phyloP scores from a whole-genome alignment of 805 yeast species.

The Yarrowia yakushimensis region DNA sequence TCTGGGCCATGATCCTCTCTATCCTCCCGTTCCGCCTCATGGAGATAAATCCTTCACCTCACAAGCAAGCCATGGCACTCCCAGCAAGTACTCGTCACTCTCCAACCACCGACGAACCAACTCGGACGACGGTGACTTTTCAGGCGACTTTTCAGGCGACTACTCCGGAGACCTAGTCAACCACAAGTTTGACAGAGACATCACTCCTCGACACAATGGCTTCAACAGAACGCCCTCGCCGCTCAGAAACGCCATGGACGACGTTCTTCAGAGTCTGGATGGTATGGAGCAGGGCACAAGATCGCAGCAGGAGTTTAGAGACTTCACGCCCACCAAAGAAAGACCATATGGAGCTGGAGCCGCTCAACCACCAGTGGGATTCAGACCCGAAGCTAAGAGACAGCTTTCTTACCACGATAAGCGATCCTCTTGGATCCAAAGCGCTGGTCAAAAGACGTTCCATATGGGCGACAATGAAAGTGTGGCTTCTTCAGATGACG shows the following conservation, averaged over 20 bases:
- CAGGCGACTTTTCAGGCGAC: not conserved
- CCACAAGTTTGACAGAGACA: not conserved
- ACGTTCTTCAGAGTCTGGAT: slow-evolving; percentile 36
- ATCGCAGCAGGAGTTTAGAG: not conserved
- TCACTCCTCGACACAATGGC: slow-evolving; percentile 24
- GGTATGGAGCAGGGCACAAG: slow-evolving; percentile 28
- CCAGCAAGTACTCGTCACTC: not conserved
- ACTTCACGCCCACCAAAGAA: slow-evolving; percentile 2
- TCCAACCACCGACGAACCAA: slow-evolving; percentile 2
- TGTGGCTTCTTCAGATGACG: not conserved
- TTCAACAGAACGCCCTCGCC: slow-evolving; percentile 36
- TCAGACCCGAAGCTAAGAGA: not conserved
- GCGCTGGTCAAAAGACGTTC: slow-evolving; percentile 18
- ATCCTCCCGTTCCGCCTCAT: slow-evolving; percentile 19
- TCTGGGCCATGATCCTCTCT: slow-evolving; percentile 2
- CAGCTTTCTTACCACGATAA: slow-evolving; percentile 24
- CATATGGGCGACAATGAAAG: slow-evolving; percentile 4
- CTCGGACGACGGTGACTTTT: slow-evolving; percentile 1
- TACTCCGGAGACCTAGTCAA: slow-evolving; percentile 4
- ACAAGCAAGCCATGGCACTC: not conserved
- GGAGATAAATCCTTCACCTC: not conserved
- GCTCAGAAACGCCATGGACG: slow-evolving; percentile 38
- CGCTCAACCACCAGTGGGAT: not conserved
- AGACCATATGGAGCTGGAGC: not conserved
- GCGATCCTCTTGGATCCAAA: slow-evolving; percentile 25